phyloP scores from a whole-genome alignment of 169 alveolate species.

The Eimeria sp. region DNA sequence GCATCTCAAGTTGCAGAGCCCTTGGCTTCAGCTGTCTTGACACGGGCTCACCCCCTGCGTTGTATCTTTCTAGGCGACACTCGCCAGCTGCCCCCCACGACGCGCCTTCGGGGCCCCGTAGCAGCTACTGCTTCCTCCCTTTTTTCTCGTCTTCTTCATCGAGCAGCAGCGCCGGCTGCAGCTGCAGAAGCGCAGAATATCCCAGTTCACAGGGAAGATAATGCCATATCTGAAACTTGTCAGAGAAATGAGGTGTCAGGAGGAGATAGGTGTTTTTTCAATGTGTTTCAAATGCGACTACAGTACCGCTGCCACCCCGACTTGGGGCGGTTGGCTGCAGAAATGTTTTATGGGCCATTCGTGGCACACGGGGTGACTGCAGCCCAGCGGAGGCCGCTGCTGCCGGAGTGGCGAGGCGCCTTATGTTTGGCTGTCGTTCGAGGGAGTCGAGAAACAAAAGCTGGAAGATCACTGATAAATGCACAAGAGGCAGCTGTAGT shows the following conservation, averaged over 20 bases:
- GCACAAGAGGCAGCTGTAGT: slow-evolving; percentile 25
- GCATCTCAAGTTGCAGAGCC: slow-evolving; percentile 81
- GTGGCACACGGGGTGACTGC: slow-evolving; percentile 72
- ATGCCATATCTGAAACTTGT: too few species aligned
- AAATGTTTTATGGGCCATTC: slow-evolving; percentile 72
- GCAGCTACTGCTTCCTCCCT: slow-evolving; percentile 42
- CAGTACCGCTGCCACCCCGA: slow-evolving; percentile 84
- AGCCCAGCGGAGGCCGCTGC: slow-evolving; percentile 31
- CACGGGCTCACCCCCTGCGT: slow-evolving; percentile 51
- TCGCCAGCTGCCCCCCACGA: slow-evolving; percentile 76
- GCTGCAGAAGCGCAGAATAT: not conserved
- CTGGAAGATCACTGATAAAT: slow-evolving; percentile 29
- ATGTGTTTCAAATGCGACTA: slow-evolving; percentile 22
- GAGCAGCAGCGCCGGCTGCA: not conserved
- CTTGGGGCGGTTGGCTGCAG: slow-evolving; percentile 60
- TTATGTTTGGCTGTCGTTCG: slow-evolving; percentile 40
- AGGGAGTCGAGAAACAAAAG: slow-evolving; percentile 23
- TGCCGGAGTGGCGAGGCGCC: slow-evolving; percentile 61
- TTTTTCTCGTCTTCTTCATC: slow-evolving; percentile 20
- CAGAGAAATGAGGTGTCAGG: not conserved
- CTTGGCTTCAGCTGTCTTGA: slow-evolving; percentile 41
- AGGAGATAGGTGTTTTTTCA: not conserved
- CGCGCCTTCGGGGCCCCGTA: slow-evolving; percentile 50
- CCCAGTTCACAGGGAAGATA: not conserved
- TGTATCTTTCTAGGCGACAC: slow-evolving; percentile 77